Evolutionary conservation across 345 rosid species (phyloP).

Genomic region (Populus alba): DNA sequence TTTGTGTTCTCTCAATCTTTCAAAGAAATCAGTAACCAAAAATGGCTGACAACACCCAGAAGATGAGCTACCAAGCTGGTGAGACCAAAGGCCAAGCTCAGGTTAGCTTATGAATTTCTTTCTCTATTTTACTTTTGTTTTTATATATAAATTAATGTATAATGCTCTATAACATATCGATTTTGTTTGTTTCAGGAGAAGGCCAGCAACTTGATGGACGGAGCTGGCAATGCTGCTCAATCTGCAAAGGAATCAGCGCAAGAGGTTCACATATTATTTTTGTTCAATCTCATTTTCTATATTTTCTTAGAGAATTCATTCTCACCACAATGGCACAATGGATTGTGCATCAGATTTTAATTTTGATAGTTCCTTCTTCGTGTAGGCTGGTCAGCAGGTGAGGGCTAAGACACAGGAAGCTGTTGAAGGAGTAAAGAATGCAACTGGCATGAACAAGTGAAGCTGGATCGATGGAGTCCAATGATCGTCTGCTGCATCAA

Average conservation of each 20-base stretch:
- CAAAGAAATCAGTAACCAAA: not conserved
- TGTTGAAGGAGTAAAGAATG: slow-evolving; percentile 59
- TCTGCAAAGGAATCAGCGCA: too few relatives aligned
- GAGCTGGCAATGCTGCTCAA: too few relatives aligned
- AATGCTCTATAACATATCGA: not conserved
- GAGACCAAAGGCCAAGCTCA: slow-evolving; percentile 54
- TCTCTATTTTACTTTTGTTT: not conserved
- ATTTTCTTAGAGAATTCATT: too few relatives aligned
- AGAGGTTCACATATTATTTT: too few relatives aligned
- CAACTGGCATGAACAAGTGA: slow-evolving; percentile 34
- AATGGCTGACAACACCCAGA: slow-evolving; percentile 22
- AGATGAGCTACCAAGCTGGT: slow-evolving; percentile 47
- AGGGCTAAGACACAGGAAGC: slow-evolving; percentile 57
- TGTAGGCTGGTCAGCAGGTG: slow-evolving; percentile 59
- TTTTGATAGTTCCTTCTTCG: too few relatives aligned
- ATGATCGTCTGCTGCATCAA: not conserved
- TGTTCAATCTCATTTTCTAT: too few relatives aligned
- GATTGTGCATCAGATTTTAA: too few relatives aligned
- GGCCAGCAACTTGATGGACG: slow-evolving; percentile 36
- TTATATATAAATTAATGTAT: not conserved
- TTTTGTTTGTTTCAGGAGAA: slow-evolving; percentile 47
- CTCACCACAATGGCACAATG: too few relatives aligned
- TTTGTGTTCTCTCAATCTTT: not conserved
- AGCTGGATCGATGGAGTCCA: not conserved
- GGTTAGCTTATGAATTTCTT: slow-evolving; percentile 10